Base-by-base conservation (phyloP, 1,284 basidiomycete species). In the Melampsora abietis-canadensis region DNA sequence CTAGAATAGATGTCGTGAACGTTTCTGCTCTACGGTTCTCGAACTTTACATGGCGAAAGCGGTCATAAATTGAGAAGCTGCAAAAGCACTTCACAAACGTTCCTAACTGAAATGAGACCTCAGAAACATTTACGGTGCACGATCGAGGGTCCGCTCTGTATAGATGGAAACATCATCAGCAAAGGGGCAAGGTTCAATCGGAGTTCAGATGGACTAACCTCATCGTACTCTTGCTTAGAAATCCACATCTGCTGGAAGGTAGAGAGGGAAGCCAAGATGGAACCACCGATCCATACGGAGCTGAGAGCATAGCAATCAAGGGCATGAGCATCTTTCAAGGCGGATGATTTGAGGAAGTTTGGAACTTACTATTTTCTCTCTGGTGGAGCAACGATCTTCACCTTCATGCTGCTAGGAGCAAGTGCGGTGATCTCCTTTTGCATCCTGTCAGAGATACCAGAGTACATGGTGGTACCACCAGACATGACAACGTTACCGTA, bases 261-360 rank as follows among this genome's bases (percentile, higher is more conserved):
- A 79, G 89, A 91, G 76, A 97, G 88, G 76, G 94, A 96, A 48
- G 93, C 92, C 78, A 97, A 86, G 83, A 98, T 98, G 78, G 93
- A 96, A 81, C 95, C 94, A 87, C 95, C 94, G 82, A 98, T 98
- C 94, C 94, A 98, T 84, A 96, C 94, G 73, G 91, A 92, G 87
- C 72, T 75, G 24, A 40, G 14, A 8, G 40, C n/a, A 30, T 12
- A 46, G 19, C 6, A 54, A 65, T 37, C 8, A 14, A 40, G 14
- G 40, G 92, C 84, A 81, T 79, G 65, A 51, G 66, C 40, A 46
- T 31, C 72, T 76, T 40, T 72, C 62, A 67, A 63, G 46, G 24
- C 51, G 17, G 40, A 10, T 10, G 61, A 44, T 44, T 40, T 65
- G 59, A 19, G 2, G 40, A 67, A 54, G 60, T 54, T 15, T 15